Evolutionary conservation across 2,329 filamentous ascomycete species (phyloP), one percentile per base, ranked within the genome.

Genomic region (Amphichorda felina): DNA sequence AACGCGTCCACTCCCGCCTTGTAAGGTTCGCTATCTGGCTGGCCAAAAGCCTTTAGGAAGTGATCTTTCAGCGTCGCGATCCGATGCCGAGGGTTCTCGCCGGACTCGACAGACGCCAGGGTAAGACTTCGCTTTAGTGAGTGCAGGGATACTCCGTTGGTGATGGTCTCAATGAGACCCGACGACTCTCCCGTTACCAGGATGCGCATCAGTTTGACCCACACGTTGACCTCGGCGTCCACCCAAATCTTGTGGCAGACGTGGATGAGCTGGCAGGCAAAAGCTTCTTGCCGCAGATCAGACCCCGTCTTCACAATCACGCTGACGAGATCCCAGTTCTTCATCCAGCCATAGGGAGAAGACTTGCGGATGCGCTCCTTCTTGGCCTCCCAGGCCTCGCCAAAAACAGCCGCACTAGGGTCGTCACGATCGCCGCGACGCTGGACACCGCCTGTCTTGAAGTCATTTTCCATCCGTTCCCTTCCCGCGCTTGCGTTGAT

Each of bases 291-390:
- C 34, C 84, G 71, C 41, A 91, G 62, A 57, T 91, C 83, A 3
- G 81, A 81, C 3, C 84, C 83, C 9, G 84, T 91, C 63, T 91
- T 91, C 47, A 91, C 80, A 50, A 91, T 91, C 40, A 91, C 83
- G 50, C 82, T 88, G 42, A 91, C 68, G 17, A 91, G 68, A 49
- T 91, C 84, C 84, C 84, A 91, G 50, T 87, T 89, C 60, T 84
- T 84, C 78, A 87, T 85, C 75, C 82, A 86, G 8, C 84, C 84
- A 50, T 88, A 91, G 1, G 84, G 84, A 1, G 83, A 89, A 2
- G 82, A 82, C 47, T 82, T 81, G 41, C 84, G 72, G 51, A 91
- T 86, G 15, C 84, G 80, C 56, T 89, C 84, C 49, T 82, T 84
- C 57, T 91, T 91, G 37, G 78, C 71, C 46, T 81, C 75, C 84